Evolutionary conservation across 108 stramenopile genomes (phyloP).

Genomic region (Discostella stelligeroides): DNA sequence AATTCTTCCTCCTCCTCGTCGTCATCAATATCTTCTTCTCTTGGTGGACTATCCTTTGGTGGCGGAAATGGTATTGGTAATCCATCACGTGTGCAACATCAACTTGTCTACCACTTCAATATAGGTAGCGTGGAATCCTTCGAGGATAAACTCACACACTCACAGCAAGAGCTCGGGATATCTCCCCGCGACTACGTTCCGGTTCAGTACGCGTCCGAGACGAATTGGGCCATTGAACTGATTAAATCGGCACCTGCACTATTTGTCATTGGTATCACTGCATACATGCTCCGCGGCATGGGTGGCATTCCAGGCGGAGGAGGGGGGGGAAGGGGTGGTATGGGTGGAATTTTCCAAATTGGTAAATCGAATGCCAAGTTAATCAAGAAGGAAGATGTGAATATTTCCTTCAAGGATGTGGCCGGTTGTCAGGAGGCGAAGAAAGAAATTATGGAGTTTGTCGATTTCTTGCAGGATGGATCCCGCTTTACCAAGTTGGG

Average conservation of each 20-base stretch:
- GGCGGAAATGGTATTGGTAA: neutral
- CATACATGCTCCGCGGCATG: constrained; percentile 82
- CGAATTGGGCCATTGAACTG: constrained; percentile 81
- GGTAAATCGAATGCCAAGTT: constrained; percentile 91
- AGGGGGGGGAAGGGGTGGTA: constrained; percentile 70
- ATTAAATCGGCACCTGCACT: constrained; percentile 75
- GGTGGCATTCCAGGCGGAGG: constrained; percentile 71
- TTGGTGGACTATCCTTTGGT: neutral
- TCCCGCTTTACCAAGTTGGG: constrained; percentile 91
- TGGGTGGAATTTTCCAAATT: constrained; percentile 81
- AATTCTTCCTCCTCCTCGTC: constrained; percentile 3
- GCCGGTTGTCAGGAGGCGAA: constrained; percentile 99
- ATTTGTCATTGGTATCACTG: constrained; percentile 77
- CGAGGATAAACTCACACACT: constrained; percentile 93
- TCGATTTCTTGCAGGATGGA: constrained; percentile 93
- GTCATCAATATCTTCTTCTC: no score
- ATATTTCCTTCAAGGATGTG: constrained; percentile 93
- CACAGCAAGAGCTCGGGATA: constrained; percentile 87
- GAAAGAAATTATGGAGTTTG: constrained; percentile 99
- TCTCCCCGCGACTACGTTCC: constrained; percentile 89
- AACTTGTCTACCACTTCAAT: constrained; percentile 88
- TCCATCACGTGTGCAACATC: constrained; percentile 2
- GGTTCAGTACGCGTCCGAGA: constrained; percentile 94
- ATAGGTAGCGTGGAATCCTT: constrained; percentile 97
- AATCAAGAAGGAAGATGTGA: constrained; percentile 85